A percentile compares a stretch with the other conserved stretches of the same genome.
phyloP scores from a whole-genome alignment of 2,329 filamentous ascomycete genomes.

The Botrytis medusae region DNA sequence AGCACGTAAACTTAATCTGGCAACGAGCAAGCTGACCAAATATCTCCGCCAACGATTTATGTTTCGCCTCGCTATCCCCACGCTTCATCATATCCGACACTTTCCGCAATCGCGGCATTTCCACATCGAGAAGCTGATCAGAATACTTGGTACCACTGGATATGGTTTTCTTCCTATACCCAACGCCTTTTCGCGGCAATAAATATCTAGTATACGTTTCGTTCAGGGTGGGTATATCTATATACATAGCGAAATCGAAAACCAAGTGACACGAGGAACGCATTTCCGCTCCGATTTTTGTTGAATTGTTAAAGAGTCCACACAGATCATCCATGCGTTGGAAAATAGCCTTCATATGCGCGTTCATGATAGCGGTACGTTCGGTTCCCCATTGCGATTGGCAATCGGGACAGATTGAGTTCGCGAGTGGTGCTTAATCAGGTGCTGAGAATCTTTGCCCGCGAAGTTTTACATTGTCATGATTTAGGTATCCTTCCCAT shows the following conservation, averaged over 20 bases:
- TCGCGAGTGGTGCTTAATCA: background rate
- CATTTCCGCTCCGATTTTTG: background rate
- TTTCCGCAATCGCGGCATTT: background rate
- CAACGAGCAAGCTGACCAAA: background rate
- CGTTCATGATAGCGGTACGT: background rate
- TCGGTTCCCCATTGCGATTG: background rate
- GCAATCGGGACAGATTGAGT: background rate
- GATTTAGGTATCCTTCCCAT: background rate
- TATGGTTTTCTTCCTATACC: background rate
- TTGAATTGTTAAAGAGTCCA: too few species aligned
- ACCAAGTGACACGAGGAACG: background rate
- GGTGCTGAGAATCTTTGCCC: background rate
- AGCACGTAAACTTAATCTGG: background rate
- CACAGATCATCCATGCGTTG: background rate
- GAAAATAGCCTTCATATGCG: background rate
- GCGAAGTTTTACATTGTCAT: background rate
- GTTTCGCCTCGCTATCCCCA: background rate
- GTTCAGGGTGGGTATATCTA: background rate
- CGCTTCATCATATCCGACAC: background rate
- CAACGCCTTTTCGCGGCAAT: background rate
- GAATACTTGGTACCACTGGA: background rate
- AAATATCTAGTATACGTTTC: background rate
- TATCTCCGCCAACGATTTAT: background rate
- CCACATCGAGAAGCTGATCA: background rate
- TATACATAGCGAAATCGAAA: background rate